Evolutionary conservation across 2,329 filamentous ascomycete species (phyloP).

Genomic region (Cytospora schulzeri): DNA sequence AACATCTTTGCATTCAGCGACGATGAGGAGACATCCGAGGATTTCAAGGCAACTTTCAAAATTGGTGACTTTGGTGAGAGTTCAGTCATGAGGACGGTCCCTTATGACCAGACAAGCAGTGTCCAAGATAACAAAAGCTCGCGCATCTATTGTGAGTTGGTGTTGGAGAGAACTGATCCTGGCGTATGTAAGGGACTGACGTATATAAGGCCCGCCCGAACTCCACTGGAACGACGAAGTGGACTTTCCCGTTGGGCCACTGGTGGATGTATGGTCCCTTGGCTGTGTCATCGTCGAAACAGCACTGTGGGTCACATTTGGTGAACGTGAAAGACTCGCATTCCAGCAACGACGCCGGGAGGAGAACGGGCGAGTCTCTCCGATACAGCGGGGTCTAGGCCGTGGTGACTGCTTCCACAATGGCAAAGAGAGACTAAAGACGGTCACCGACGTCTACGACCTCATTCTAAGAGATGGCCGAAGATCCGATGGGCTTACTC

Average conservation of each 20-base stretch:
- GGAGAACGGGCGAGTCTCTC: not conserved
- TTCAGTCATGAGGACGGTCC: not conserved
- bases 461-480: not conserved
- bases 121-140: not conserved
- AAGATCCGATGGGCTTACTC: constrained; percentile 8
- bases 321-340: not conserved
- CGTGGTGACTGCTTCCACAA: constrained; percentile 5
- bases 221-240: constrained; percentile 2
- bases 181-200: not conserved
- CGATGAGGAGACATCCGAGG: rapidly evolving
- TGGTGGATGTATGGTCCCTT: constrained; percentile 2
- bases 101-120: not conserved
- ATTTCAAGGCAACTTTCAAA: not conserved
- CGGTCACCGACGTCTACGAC: not conserved
- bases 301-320: constrained; percentile 8
- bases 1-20: not conserved
- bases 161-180: too few relatives aligned
- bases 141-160: not conserved
- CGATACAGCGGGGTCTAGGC: not conserved
- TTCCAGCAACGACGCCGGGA: not conserved
- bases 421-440: not conserved
- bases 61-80: constrained; percentile 11
- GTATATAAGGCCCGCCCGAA: not conserved
- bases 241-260: not conserved
- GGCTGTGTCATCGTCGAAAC: constrained; percentile 8